A percentile compares a stretch with the other conserved stretches of the same genome.
Conservation (phyloP, 345 rosid species). For the Lepidium sativum region DNA sequence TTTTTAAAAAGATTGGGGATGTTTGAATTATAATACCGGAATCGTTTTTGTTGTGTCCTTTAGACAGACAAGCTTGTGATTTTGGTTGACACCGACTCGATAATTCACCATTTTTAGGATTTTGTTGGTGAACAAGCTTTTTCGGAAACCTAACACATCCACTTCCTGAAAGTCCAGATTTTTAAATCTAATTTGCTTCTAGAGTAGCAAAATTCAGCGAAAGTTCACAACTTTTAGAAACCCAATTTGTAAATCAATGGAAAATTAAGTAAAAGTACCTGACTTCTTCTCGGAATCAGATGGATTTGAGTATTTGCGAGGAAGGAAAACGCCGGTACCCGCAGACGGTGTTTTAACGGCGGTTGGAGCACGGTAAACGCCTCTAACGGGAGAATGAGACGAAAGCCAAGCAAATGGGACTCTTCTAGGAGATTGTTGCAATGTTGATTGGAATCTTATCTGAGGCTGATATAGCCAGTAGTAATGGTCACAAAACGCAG, state of each 20-base stretch:
- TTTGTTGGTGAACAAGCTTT: constrained; percentile 50
- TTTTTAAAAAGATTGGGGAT: no score
- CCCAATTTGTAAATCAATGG: not conserved
- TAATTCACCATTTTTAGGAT: constrained; percentile 28
- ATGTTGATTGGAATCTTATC: not conserved
- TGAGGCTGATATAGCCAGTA: constrained; percentile 6
- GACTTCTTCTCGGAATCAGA: constrained; percentile 48
- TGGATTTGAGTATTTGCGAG: constrained; percentile 41
- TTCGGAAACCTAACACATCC: constrained; percentile 36
- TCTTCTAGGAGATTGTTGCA: not conserved
- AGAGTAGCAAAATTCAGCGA: not conserved
- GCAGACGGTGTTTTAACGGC: constrained; percentile 32
- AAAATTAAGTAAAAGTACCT: constrained; percentile 28
- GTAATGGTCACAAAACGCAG: constrained; percentile 5
- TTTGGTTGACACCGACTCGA: constrained; percentile 23
- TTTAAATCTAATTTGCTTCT: not conserved
- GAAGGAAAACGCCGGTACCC: constrained; percentile 92
- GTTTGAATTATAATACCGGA: constrained; percentile 3
- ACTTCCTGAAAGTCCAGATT: not conserved
- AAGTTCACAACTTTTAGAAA: not conserved
- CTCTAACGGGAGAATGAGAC: constrained; percentile 22
- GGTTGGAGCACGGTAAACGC: constrained; percentile 27
- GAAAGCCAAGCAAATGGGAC: not conserved
- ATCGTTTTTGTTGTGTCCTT: constrained; percentile 1
- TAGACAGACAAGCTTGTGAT: constrained; percentile 11